These are phyloP conservation scores for Clarkia xantiana DNA, from an alignment of 345 rosid species.

Conservation along the genomic window DNA sequence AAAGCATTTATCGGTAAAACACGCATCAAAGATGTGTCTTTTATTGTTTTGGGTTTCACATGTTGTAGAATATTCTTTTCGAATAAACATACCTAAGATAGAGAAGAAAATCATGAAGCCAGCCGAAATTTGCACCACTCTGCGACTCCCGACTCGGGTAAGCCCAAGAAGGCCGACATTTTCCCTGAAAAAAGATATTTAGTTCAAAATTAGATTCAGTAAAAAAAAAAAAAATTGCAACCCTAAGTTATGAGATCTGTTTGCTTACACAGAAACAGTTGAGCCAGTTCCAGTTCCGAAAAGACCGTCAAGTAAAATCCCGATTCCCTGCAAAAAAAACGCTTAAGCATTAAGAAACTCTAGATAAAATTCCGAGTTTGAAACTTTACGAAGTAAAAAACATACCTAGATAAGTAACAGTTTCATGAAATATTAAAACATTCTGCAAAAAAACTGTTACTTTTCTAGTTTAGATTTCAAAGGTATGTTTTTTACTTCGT, in stretches of 20 bases:
- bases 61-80: too few species aligned
- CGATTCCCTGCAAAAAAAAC: constrained; percentile 53
- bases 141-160: constrained; percentile 92
- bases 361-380: too few species aligned
- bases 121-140: constrained; percentile 90
- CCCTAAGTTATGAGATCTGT: background rate
- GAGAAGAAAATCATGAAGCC: constrained; percentile 98
- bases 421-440: too few species aligned
- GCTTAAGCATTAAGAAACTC: background rate
- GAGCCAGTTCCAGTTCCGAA: constrained; percentile 95
- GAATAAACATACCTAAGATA: constrained; percentile 31
- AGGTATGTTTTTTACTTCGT: background rate
- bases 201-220: background rate
- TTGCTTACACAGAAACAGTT: constrained; percentile 76
- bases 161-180: constrained; percentile 92
- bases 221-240: background rate
- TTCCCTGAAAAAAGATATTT: constrained; percentile 36
- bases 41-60: too few species aligned
- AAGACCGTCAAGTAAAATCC: constrained; percentile 77
- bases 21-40: too few species aligned
- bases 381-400: too few species aligned
- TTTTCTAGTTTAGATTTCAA: too few species aligned
- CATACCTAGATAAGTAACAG: too few species aligned
- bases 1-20: background rate
- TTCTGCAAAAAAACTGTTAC: too few species aligned